Conservation (phyloP, 2,329 filamentous ascomycete genomes). For the Calonectria montana region DNA sequence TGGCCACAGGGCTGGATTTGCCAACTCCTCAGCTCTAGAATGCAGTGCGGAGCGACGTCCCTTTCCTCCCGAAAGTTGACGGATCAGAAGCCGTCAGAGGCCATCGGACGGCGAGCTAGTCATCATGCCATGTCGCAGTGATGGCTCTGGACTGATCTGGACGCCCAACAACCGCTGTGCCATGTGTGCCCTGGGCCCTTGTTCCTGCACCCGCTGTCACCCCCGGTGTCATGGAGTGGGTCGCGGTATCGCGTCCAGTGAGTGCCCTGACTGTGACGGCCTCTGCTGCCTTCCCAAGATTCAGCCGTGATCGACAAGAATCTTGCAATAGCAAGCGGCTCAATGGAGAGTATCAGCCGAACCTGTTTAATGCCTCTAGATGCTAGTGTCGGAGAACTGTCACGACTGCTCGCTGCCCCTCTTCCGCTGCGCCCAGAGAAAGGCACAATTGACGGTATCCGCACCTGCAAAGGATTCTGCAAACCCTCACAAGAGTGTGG, state of each 20-base stretch:
- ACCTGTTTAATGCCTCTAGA: neutral
- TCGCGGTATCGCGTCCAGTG: constrained; percentile 27
- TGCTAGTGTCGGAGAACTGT: constrained; percentile 1
- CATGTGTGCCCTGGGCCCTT: constrained; percentile 33
- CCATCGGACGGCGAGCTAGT: constrained; percentile 25
- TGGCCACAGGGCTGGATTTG: neutral
- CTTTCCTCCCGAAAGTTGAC: constrained; percentile 12
- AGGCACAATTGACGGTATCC: neutral
- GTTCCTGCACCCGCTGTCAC: constrained; percentile 44
- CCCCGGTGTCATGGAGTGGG: constrained; percentile 42
- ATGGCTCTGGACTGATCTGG: constrained; percentile 22
- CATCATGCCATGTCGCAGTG: constrained; percentile 33
- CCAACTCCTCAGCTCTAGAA: neutral
- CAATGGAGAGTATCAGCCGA: constrained; percentile 4
- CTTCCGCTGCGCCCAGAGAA: neutral
- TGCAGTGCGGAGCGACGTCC: neutral
- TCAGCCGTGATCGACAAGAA: constrained; percentile 18
- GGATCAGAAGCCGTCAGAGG: constrained; percentile 17
- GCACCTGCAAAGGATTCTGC: neutral
- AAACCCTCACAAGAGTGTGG: neutral
- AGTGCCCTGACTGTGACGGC: constrained; percentile 24
- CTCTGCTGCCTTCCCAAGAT: neutral
- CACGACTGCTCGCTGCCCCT: neutral
- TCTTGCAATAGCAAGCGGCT: neutral
- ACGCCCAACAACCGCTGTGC: constrained; percentile 26